A percentile compares a stretch with the other conserved stretches of the same genome.
Evolutionary conservation across 441 rosid genomes (phyloP).

Genomic region (Capsella rubella): DNA sequence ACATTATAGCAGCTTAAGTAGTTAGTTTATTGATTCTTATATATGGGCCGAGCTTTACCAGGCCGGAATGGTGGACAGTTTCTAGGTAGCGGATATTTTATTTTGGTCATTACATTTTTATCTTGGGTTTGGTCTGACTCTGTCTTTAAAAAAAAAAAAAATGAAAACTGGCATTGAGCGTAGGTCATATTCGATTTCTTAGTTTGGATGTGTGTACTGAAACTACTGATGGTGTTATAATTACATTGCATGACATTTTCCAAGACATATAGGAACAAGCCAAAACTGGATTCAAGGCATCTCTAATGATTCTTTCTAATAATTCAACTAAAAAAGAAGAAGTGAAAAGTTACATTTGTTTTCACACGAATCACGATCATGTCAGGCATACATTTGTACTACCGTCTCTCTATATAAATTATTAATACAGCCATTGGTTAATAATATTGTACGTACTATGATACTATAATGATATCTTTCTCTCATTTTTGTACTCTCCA

Average conservation of each 20-base stretch:
- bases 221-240: conserved; percentile 2
- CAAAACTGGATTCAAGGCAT: conserved; percentile 18
- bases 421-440: not conserved
- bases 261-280: not conserved
- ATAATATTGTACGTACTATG: not conserved
- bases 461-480: not conserved
- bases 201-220: conserved; percentile 10
- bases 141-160: not conserved
- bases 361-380: conserved; percentile 2
- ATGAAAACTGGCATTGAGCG: not conserved
- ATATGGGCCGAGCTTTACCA: not conserved
- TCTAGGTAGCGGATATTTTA: not conserved
- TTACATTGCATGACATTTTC: conserved; percentile 17
- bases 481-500: not conserved
- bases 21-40: not conserved
- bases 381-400: not conserved
- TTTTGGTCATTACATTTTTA: too few relatives aligned
- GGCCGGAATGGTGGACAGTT: not conserved
- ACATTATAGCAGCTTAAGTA: not conserved
- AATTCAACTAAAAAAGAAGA: not conserved
- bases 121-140: not conserved
- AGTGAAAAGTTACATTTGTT: conserved; percentile 14
- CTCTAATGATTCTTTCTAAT: not conserved
- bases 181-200: not conserved
- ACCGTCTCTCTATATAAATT: not conserved